Percentiles rank a stretch among this genome's conserved stretches.
Conservation (phyloP, 805 yeast species). For the Metschnikowia vanudenii region DNA sequence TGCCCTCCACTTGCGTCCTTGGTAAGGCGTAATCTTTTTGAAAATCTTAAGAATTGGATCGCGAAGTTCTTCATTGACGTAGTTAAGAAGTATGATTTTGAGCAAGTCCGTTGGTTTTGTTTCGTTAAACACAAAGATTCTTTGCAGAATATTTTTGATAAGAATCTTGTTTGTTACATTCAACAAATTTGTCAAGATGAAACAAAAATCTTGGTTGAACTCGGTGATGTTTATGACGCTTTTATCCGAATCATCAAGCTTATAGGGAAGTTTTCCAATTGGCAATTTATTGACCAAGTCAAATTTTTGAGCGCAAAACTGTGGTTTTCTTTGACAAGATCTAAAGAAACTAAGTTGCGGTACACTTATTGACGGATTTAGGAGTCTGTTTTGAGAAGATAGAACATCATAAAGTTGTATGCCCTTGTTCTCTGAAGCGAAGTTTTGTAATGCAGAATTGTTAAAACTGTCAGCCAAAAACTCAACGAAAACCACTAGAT, state of each 20-base stretch:
- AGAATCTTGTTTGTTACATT: conserved; percentile 56
- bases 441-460: conserved; percentile 33
- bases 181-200: conserved; percentile 51
- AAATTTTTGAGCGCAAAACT: conserved; percentile 13
- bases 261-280: conserved; percentile 28
- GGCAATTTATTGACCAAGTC: conserved; percentile 31
- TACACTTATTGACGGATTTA: conserved; percentile 37
- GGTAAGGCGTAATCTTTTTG: conserved; percentile 81
- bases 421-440: conserved; percentile 16
- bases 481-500: conserved; percentile 34
- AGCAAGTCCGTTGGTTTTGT: conserved; percentile 61
- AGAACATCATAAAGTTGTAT: conserved; percentile 32
- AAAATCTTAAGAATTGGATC: conserved; percentile 69
- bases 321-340: conserved; percentile 25
- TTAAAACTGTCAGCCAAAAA: conserved; percentile 36
- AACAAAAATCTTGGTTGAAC: conserved; percentile 45
- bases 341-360: conserved; percentile 39
- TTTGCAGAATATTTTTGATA: conserved; percentile 63
- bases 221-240: conserved; percentile 28
- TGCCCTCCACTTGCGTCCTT: conserved; percentile 92
- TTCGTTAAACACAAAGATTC: conserved; percentile 63
- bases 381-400: conserved; percentile 37
- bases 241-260: conserved; percentile 26
- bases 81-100: conserved; percentile 56
- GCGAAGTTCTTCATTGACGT: conserved; percentile 57